Evolutionary conservation across 164 flowering plant genomes (phyloP).

Genomic region (Tetracentron sinense): DNA sequence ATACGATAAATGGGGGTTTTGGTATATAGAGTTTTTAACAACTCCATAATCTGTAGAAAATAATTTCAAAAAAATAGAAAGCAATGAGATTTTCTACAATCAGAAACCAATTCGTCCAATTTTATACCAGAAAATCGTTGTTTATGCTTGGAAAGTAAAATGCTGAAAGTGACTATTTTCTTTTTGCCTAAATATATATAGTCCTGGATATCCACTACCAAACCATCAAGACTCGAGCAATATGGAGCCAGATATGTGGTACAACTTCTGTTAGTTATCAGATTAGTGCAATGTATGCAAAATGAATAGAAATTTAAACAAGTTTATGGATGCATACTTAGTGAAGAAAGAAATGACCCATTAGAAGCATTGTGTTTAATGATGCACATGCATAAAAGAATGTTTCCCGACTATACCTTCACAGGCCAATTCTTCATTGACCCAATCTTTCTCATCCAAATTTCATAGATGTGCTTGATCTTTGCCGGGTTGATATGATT

Average conservation of each 20-base stretch:
- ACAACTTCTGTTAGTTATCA: neutral
- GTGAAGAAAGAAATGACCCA: neutral
- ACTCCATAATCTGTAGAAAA: no score
- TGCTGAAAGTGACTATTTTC: no score
- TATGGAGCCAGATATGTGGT: neutral
- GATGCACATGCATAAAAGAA: neutral
- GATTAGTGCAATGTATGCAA: neutral
- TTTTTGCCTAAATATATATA: no score
- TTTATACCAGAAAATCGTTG: no score
- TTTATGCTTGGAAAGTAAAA: no score
- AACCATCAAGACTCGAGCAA: no score
- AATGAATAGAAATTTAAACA: neutral
- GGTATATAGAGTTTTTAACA: no score
- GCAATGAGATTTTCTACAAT: no score
- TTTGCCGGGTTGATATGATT: slow-evolving; percentile 15
- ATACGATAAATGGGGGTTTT: no score
- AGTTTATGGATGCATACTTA: neutral
- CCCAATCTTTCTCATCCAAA: slow-evolving; percentile 53
- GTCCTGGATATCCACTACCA: no score
- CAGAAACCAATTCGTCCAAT: no score
- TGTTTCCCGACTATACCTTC: slow-evolving; percentile 30
- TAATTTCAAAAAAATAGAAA: no score
- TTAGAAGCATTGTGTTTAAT: neutral
- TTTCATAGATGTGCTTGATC: slow-evolving; percentile 40
- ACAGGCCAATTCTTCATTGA: slow-evolving; percentile 21